Evolutionary conservation across 169 alveolate genomes (phyloP), one percentile per base, ranked within the genome.

Genomic region (Cyclospora cayetanensis): DNA sequence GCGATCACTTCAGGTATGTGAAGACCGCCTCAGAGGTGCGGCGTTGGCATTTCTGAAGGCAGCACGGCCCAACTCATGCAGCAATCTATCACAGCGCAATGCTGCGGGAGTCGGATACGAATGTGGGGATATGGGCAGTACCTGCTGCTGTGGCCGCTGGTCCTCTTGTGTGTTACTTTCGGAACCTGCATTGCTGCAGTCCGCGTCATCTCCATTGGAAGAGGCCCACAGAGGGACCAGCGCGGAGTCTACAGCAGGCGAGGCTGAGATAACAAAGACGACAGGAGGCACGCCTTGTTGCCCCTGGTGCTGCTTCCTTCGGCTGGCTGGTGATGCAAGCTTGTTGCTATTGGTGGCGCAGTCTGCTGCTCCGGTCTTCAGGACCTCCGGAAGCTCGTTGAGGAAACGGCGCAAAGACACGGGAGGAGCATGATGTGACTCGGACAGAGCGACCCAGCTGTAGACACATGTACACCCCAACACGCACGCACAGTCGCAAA

Each of bases 401-500:
- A 72, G 4, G 60, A 72, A 72, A 39, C 63, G 50, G 37, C 84
- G 84, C 31, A 72, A 42, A 72, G 84, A 35, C 53, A 72, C 84
- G 31, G 84, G 37, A 9, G 84, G 84, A 39, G 84, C 84, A 27
- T n/a, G 39, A 0, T 1, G 63, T 12, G 84, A 72, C 63, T 72
- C 84, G 37, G 84, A 72, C 37, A 72, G 84, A 4, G 84, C 84
- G 12, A 72, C 37, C 84, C 84, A 72, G 84, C 84, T 72, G 84
- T 39, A 72, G 63, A n/a, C n/a, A n/a, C n/a, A n/a, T n/a, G 18
- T 72, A 72, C 84, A 72, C 84, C 84, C 34, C 79, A 66, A n/a
- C n/a, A n/a, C n/a, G n/a, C 79, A 66, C 79, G 35, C 3, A 12
- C 79, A 66, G 27, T 34, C 50, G 50, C 50, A 31, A 11, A 4